Percentiles rank a stretch among this genome's conserved stretches.
Conservation (phyloP, 2,329 filamentous ascomycete species). For the Botryotinia convoluta region DNA sequence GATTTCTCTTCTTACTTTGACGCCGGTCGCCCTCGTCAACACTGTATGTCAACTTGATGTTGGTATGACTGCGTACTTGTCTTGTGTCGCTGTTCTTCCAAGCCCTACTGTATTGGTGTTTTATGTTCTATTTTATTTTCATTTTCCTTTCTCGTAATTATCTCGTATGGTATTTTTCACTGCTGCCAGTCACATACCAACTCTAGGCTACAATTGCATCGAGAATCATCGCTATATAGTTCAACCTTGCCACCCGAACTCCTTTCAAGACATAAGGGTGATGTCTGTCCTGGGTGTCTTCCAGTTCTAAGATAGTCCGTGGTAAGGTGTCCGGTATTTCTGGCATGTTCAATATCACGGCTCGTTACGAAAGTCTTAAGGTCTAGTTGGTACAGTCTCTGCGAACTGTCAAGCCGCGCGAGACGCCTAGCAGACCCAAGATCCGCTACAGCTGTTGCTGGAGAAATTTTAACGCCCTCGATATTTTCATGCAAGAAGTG, state of each 20-base stretch:
- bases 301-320: fast-evolving
- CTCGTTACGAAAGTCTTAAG: background rate
- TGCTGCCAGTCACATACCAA: background rate
- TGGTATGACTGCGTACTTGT: background rate
- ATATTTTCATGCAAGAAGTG: too few relatives aligned
- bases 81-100: background rate
- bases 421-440: background rate
- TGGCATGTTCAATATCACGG: background rate
- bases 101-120: background rate
- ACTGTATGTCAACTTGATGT: fast-evolving
- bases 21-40: background rate
- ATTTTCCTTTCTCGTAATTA: background rate
- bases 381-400: fast-evolving
- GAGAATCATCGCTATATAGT: background rate
- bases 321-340: fast-evolving
- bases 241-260: background rate
- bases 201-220: background rate
- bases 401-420: background rate
- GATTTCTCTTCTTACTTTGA: background rate
- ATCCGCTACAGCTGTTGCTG: background rate
- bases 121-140: too few relatives aligned
- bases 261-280: background rate
- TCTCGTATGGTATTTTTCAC: background rate
- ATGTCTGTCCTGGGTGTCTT: fast-evolving
- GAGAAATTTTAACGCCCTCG: background rate